These are phyloP conservation scores for Geotrichum cucujoidarum DNA, from an alignment of 1,139 yeast genomes.

Conservation along the genomic window DNA sequence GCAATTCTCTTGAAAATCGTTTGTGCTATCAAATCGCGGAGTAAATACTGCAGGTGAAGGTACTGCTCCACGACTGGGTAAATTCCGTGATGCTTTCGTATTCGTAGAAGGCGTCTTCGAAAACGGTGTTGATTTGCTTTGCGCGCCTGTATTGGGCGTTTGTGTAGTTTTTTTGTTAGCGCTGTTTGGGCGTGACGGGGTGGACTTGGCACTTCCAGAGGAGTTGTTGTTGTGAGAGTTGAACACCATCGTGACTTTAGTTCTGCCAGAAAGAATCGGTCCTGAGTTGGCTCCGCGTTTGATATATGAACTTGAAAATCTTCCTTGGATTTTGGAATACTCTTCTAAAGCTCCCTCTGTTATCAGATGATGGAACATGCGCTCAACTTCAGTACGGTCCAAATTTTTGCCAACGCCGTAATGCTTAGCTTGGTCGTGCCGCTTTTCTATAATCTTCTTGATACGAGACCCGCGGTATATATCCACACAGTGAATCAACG, in stretches of 20 bases:
- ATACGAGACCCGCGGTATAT: conserved; percentile 70
- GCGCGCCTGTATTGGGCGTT: neutral
- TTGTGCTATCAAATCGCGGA: neutral
- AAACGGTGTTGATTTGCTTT: neutral
- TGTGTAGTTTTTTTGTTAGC: neutral
- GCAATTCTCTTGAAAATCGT: conserved; percentile 19
- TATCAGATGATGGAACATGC: conserved; percentile 74
- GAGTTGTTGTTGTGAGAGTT: conserved; percentile 8
- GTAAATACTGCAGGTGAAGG: neutral
- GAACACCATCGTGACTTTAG: conserved; percentile 48
- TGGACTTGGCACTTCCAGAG: neutral
- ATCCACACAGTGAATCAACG: conserved; percentile 77
- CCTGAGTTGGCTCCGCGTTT: conserved; percentile 53
- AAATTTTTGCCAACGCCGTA: conserved; percentile 69
- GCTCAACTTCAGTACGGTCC: conserved; percentile 65
- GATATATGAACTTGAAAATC: conserved; percentile 73
- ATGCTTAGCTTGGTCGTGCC: conserved; percentile 51
- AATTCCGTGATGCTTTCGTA: neutral
- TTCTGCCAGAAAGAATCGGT: conserved; percentile 44
- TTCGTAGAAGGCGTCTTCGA: neutral
- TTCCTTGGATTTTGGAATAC: conserved; percentile 55
- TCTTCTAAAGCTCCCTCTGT: conserved; percentile 67
- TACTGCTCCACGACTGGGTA: neutral
- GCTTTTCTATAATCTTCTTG: conserved; percentile 54
- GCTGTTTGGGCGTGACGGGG: conserved; percentile 1